Conservation (phyloP, 192 early-diverging fungal genomes). For the Linnemannia schmuckeri region DNA sequence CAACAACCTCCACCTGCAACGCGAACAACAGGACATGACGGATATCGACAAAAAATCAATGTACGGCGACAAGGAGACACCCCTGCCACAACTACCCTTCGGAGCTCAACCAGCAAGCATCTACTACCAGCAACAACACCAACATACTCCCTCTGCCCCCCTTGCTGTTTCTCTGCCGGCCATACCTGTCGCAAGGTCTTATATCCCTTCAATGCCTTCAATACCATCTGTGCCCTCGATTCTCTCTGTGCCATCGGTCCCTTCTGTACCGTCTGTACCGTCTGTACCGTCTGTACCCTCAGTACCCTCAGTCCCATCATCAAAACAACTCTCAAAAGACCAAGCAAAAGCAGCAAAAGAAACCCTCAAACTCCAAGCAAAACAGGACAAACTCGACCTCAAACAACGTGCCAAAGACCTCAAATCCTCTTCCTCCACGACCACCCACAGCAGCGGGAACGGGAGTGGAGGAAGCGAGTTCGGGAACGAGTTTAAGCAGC, state of each 20-base stretch:
- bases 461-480: neutral
- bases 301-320: neutral
- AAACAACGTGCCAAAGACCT: neutral
- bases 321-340: neutral
- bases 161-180: too few relatives aligned
- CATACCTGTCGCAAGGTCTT: neutral
- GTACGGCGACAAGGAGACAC: neutral
- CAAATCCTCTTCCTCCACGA: neutral
- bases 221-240: neutral
- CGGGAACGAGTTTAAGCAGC: conserved; percentile 11
- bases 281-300: neutral
- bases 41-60: neutral
- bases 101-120: neutral
- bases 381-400: neutral
- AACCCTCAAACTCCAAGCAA: conserved; percentile 4
- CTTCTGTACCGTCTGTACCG: neutral
- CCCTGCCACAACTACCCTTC: neutral
- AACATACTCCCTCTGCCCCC: neutral
- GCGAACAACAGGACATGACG: neutral
- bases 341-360: neutral
- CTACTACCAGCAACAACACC: neutral
- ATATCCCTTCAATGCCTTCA: neutral
- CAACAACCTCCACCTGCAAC: neutral
- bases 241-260: too few relatives aligned
- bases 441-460: neutral